Evolutionary conservation across 257 asterid genomes (phyloP).

Genomic region (Lithospermum erythrorhizon): DNA sequence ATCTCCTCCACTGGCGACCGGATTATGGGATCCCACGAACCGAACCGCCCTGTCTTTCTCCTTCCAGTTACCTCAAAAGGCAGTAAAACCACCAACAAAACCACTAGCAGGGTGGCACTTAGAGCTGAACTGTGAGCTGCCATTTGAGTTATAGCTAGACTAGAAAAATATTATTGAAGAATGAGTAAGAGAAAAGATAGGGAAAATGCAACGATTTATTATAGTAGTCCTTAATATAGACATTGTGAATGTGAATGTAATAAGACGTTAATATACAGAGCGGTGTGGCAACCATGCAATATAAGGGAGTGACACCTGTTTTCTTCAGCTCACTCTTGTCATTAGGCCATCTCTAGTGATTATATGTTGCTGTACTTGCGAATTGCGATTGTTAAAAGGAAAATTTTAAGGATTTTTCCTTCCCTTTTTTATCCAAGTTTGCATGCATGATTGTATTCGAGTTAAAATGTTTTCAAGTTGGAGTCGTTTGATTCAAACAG

Average conservation of each 20-base stretch:
- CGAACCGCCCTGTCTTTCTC: constrained; percentile 13
- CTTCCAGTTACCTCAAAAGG: constrained; percentile 14
- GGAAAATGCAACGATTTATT: neutral
- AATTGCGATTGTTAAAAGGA: too few species aligned
- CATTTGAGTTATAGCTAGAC: constrained; percentile 18
- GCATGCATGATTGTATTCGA: too few species aligned
- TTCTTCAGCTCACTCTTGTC: neutral
- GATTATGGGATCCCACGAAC: constrained; percentile 59
- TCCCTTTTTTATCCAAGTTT: too few species aligned
- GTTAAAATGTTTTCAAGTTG: too few species aligned
- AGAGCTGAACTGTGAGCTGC: constrained; percentile 13
- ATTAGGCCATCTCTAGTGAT: too few species aligned
- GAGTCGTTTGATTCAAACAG: too few species aligned
- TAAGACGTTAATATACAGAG: neutral
- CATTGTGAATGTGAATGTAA: neutral
- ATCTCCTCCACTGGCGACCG: constrained; percentile 44
- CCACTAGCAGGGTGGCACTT: constrained; percentile 15
- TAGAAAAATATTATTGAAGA: neutral
- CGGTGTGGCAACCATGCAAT: constrained; percentile 42
- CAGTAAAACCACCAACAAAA: constrained; percentile 21
- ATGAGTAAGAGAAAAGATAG: neutral
- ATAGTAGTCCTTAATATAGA: too few species aligned
- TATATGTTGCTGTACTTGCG: too few species aligned
- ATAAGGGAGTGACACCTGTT: constrained; percentile 40
- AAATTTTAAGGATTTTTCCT: too few species aligned